Conservation (phyloP, 2,329 filamentous ascomycete genomes). For the Biscogniauxia sp. region DNA sequence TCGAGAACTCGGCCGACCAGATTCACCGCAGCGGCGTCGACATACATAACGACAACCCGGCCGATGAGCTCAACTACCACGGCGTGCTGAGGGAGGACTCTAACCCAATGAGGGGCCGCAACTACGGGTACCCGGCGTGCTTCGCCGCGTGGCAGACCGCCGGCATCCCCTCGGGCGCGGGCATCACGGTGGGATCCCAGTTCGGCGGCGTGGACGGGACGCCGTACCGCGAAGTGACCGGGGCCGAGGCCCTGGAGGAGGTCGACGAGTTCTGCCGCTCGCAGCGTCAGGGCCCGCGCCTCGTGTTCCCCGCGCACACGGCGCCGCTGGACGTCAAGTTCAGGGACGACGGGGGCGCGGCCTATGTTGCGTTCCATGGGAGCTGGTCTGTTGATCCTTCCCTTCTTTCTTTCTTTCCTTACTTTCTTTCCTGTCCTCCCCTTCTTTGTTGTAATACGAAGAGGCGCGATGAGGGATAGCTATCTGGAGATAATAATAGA, state of each 20-base stretch:
- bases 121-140: conserved; percentile 72
- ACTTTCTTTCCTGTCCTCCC: no score
- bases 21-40: conserved; percentile 57
- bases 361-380: conserved; percentile 70
- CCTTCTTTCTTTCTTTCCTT: no score
- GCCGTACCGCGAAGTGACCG: conserved; percentile 31
- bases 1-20: conserved; percentile 71
- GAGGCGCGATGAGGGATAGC: not conserved
- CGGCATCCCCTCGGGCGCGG: conserved; percentile 40
- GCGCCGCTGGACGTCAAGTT: conserved; percentile 73
- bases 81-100: conserved; percentile 50
- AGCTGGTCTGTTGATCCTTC: conserved; percentile 45
- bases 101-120: conserved; percentile 36
- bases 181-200: conserved; percentile 47
- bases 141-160: conserved; percentile 62
- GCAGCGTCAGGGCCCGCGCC: conserved; percentile 39
- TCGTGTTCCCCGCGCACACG: conserved; percentile 63
- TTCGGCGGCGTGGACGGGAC: conserved; percentile 41
- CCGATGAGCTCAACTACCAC: conserved; percentile 71
- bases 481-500: no score
- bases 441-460: no score
- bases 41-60: conserved; percentile 67
- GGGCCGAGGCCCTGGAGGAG: conserved; percentile 42
- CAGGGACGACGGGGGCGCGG: conserved; percentile 52
- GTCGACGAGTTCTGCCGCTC: conserved; percentile 36